Evolutionary conservation across 805 yeast species (phyloP), one percentile per base, ranked within the genome.

Genomic region (Priceomyces castillae): DNA sequence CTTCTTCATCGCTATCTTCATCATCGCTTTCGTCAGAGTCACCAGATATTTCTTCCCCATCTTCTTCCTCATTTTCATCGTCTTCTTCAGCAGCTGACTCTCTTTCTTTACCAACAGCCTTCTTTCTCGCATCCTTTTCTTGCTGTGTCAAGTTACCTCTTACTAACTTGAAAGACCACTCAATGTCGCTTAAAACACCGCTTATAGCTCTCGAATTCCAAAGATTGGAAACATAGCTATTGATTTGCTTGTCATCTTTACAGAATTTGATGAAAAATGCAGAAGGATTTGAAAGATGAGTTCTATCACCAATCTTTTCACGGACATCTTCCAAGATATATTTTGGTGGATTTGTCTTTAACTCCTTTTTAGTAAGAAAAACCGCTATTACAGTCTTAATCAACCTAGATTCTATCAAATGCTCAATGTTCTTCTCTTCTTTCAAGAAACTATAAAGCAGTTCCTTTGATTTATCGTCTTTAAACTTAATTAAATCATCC

Each of bases 161-260:
- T n/a, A 73, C 67, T 34, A 74, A 67, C 30, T 70, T 71, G 48
- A 76, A 63, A 38, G 69, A 44, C 80, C 67, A 67, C 52, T 77
- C 65, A 55, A 73, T 53, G 49, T 67, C 71, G n/a, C 40, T 50
- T 33, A 69, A 46, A 31, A 65, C 34, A 30, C 56, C 56, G 48
- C 69, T 71, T n/a, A 75, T 52, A 7, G 57, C 51, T 46, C 68
- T 68, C 50, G 62, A 64, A 48, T 78, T 77, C 71, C 74, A 76
- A 12, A 77, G 37, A 40, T 57, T 69, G 3, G 83, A 77, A 41
- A 81, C 60, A 37, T 71, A 53, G 42, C 68, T 71, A 54, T 82
- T 80, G 30, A 71, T 41, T 5, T 48, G 62, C 48, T 65, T 67
- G 48, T 65, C 59, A 42, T 57, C 51, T 49, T 71, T 74, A 30